Evolutionary conservation across 768 basidiomycete species (phyloP), one percentile per base, ranked within the genome.

Genomic region (Dendrothele bispora): DNA sequence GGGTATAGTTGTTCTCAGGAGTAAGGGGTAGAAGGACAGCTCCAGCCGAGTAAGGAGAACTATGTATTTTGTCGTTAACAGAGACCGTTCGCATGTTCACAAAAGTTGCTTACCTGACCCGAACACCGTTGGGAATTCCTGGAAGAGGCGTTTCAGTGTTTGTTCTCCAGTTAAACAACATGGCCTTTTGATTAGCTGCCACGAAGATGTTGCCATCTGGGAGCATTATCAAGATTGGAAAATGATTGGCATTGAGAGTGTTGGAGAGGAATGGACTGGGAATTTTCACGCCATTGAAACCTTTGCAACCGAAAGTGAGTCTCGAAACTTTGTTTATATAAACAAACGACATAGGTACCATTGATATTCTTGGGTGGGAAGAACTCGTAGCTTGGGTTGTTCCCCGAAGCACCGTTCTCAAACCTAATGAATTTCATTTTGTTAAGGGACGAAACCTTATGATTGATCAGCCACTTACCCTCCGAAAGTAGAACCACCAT

Each of bases 161-260:
- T 11, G 48, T 52, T 39, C 53, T 50, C 57, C 57, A 58, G 43
- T 58, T 43, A 32, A 56, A 58, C 11, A 60, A 56, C 58, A 58
- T 58, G 17, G 58, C 54, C 11, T 44, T 50, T 4, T 30, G 46
- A 48, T 56, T 55, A 10, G 60, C 57, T 8, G 52, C 60, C 22
- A 61, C 28, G 37, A 56, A 62, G 12, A 61, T 45, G 12, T 38
- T 53, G 21, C 54, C 46, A 39, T 60, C 58, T 8, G 61, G 57
- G 20, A 61, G 55, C 15, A 27, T 26, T 21, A 17, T 26, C 45
- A 46, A 36, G 7, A 46, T 38, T 7, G 47, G 47, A 26, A 44
- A 48, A 27, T 41, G 47, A 29, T 48, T 48, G 7, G 26, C 28
- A 30, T 40, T 40, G 15, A 48, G 28, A 18, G 47, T 42, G 32